These are phyloP conservation scores for Dillenia turbinata DNA, from an alignment of 164 flowering plant genomes.

Conservation along the genomic window DNA sequence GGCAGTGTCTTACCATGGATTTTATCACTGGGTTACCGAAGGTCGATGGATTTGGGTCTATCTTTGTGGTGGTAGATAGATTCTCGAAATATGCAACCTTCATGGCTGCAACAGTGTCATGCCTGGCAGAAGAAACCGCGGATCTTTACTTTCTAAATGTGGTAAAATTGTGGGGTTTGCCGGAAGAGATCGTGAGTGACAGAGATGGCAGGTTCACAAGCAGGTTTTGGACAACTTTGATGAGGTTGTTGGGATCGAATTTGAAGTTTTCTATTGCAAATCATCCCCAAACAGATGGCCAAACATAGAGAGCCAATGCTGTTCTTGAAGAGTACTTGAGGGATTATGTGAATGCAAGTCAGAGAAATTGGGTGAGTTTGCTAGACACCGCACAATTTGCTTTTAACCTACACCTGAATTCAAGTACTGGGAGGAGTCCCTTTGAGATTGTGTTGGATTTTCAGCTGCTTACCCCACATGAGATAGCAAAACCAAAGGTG, in stretches of 20 bases:
- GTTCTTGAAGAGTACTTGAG: constrained; percentile 12
- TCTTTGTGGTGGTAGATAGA: constrained; percentile 8
- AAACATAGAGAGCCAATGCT: constrained; percentile 7
- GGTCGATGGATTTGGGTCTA: neutral
- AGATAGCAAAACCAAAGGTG: neutral
- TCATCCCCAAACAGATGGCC: constrained; percentile 12
- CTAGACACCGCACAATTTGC: constrained; percentile 8
- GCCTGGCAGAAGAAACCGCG: neutral
- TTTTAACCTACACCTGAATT: constrained; percentile 6
- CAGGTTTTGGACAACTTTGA: constrained; percentile 1
- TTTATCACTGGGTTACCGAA: constrained; percentile 2
- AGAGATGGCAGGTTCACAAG: constrained; percentile 4
- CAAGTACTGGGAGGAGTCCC: neutral
- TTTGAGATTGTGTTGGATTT: constrained; percentile 6
- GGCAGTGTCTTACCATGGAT: neutral
- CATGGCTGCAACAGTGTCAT: too few relatives aligned
- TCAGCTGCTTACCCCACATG: neutral
- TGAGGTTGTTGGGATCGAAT: constrained; percentile 2
- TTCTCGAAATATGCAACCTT: constrained; percentile 4
- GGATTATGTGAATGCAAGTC: constrained; percentile 9
- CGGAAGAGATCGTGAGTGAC: constrained; percentile 6
- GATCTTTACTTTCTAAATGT: constrained; percentile 4
- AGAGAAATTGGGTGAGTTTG: constrained; percentile 1
- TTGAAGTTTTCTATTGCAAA: constrained; percentile 7
- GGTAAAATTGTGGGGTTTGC: constrained; percentile 7